phyloP scores from a whole-genome alignment of 2,329 filamentous ascomycete genomes.

The Zarea fungicola region DNA sequence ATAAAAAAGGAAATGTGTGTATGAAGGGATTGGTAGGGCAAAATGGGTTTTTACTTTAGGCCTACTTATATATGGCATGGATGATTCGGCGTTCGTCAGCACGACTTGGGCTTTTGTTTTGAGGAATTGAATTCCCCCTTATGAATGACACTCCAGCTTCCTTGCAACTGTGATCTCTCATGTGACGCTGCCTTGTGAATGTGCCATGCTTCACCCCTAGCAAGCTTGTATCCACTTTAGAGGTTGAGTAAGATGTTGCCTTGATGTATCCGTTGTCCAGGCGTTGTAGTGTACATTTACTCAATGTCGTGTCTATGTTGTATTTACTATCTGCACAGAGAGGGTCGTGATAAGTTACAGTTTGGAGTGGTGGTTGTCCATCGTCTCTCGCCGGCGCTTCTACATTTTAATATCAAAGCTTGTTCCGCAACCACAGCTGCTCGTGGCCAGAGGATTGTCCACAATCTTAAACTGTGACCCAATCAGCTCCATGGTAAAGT shows the following conservation, averaged over 20 bases:
- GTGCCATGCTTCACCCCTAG: not conserved
- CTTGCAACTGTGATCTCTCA: slow-evolving; percentile 19
- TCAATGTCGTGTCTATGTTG: slow-evolving; percentile 6
- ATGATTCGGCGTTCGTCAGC: slow-evolving; percentile 35
- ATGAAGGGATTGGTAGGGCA: slow-evolving; percentile 12
- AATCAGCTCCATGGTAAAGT: slow-evolving; percentile 95
- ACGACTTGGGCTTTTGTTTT: slow-evolving; percentile 30
- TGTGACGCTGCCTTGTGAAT: slow-evolving; percentile 12
- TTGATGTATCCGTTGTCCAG: not conserved
- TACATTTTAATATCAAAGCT: slow-evolving; percentile 88
- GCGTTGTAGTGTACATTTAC: not conserved
- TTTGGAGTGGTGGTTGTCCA: slow-evolving; percentile 9
- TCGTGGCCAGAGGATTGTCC: slow-evolving; percentile 86
- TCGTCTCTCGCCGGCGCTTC: not conserved
- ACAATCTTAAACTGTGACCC: slow-evolving; percentile 87
- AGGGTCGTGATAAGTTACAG: slow-evolving; percentile 3
- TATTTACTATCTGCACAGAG: slow-evolving; percentile 1
- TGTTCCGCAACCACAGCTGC: slow-evolving; percentile 94
- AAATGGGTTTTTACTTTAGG: slow-evolving; percentile 10
- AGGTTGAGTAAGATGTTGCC: too few relatives aligned
- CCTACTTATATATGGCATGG: slow-evolving; percentile 9
- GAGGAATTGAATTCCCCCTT: slow-evolving; percentile 33
- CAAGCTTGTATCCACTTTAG: too few relatives aligned
- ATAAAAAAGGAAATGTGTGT: slow-evolving; percentile 35
- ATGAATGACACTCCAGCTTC: slow-evolving; percentile 38